Evolutionary conservation across 208 protist species (phyloP).

Genomic region (Trichomonas gallinae): DNA sequence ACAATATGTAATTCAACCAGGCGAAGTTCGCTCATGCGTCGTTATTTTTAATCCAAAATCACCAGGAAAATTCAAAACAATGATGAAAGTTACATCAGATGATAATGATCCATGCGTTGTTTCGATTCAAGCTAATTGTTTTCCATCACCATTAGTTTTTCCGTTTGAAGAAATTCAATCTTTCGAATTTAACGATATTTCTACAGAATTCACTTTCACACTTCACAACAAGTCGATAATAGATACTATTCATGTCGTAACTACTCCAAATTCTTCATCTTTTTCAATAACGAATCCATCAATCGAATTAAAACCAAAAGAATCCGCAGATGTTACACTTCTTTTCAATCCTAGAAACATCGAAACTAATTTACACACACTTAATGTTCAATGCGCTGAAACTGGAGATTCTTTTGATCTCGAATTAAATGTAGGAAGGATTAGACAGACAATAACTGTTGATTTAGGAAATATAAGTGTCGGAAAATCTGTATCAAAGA

Average conservation of each 20-base stretch:
- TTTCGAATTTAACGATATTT: neutral
- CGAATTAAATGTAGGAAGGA: neutral
- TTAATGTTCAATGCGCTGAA: neutral
- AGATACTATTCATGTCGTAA: neutral
- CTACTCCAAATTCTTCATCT: neutral
- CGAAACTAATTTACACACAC: neutral
- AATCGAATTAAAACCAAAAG: neutral
- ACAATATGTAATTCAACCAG: neutral
- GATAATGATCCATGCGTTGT: neutral
- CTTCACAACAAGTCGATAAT: neutral
- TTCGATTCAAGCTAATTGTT: neutral
- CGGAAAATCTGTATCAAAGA: neutral
- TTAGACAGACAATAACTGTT: neutral
- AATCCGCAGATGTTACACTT: neutral
- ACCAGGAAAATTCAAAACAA: neutral
- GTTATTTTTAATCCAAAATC: neutral
- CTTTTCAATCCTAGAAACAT: neutral
- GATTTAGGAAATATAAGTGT: neutral
- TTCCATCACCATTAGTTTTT: neutral
- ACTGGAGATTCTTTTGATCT: neutral
- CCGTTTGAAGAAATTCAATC: neutral
- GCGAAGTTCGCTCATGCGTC: neutral
- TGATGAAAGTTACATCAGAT: neutral
- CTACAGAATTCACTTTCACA: neutral
- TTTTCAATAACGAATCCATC: neutral